Base-by-base conservation (phyloP, 192 early-diverging fungal species). In the Umbelopsis vinacea region DNA sequence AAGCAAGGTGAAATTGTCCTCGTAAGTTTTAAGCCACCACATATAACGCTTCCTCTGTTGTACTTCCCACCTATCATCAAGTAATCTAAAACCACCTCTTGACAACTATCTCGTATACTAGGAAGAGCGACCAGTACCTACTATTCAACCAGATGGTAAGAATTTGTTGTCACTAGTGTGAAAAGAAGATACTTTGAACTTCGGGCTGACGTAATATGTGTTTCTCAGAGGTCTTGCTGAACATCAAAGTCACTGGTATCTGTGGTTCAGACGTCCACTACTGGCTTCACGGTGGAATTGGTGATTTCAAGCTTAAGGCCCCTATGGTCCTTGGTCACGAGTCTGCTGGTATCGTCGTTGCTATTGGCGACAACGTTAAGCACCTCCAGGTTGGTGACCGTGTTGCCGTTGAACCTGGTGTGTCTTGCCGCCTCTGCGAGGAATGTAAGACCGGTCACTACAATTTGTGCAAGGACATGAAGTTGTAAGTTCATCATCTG, bases 191-290 rank as follows among this genome's bases (percentile, higher is more conserved):
- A 21, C 40, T n/a, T 14, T 23, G 22, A 46, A 52, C 17, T 17
- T 68, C 26, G 40, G 40, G 40, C 40, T 43, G 40, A 43, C 40
- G 29, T 74, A 40, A 23, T 50, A 19, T 33, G 17, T 15, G 29
- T 26, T 23, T 35, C 46, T 37, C 67, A 80, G 82, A 83, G 46
- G 82, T 78, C n/a, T 47, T 76, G 60, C 71, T 83, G 0, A 77
- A 80, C 57, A 53, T 83, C 37, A 76, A 83, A 55, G 78, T 66
- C 22, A 83, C 82, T 71, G 82, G 82, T 38, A 83, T 83, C 55
- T 83, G 82, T 46, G 82, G 82, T 21, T 76, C 73, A 24, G 82
- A 83, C 53, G 81, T 83, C n/a, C 82, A 83, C 67, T 83, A 83
- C 74, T 83, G 76, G 78, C 52, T 69, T 4, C 70, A 82, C 35